Evolutionary conservation across 2,329 filamentous ascomycete genomes (phyloP).

Genomic region (Paraconiothyrium sp.): DNA sequence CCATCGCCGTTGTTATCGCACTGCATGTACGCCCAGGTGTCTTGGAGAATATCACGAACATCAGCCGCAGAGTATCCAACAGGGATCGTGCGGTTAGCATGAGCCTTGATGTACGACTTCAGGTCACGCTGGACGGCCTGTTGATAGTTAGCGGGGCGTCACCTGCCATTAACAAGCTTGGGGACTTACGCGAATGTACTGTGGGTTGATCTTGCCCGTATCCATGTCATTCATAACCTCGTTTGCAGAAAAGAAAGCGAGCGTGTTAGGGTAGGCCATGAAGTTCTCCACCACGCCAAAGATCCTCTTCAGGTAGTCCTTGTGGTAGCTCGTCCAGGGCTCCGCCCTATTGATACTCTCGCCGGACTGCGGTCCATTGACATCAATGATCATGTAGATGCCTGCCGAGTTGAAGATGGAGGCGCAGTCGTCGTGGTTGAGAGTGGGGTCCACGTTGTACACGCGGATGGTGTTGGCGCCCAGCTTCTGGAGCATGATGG

Average conservation of each 20-base stretch:
- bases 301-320: conserved; percentile 65
- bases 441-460: conserved; percentile 69
- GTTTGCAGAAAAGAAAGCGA: conserved; percentile 74
- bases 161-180: background rate
- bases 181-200: conserved; percentile 64
- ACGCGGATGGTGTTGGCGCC: conserved; percentile 73
- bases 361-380: conserved; percentile 68
- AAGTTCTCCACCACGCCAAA: conserved; percentile 73
- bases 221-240: conserved; percentile 71
- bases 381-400: conserved; percentile 73
- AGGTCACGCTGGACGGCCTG: conserved; percentile 71
- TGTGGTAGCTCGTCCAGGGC: conserved; percentile 65
- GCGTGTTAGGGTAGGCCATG: conserved; percentile 71
- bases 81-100: conserved; percentile 66
- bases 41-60: conserved; percentile 75
- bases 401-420: conserved; percentile 72
- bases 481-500: conserved; percentile 69
- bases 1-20: conserved; percentile 67
- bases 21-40: conserved; percentile 79
- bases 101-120: conserved; percentile 72
- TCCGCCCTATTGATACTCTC: conserved; percentile 66
- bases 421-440: conserved; percentile 70
- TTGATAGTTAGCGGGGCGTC: conserved; percentile 18
- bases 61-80: conserved; percentile 78
- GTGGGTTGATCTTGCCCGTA: conserved; percentile 62